phyloP scores from a whole-genome alignment of 1,139 yeast species.

The Suhomyces maxii region DNA sequence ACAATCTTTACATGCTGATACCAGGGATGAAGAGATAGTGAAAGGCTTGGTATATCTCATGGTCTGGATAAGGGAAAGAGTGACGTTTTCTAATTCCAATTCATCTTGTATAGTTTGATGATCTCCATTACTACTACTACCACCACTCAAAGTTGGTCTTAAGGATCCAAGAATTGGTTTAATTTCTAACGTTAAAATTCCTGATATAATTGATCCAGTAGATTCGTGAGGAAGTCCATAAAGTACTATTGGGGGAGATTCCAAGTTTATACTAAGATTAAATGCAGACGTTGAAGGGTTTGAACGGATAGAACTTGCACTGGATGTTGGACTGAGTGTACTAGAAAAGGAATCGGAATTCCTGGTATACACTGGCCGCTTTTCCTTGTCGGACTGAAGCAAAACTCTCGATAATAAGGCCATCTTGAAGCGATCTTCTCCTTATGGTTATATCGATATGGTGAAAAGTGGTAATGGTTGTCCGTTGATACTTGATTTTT shows the following conservation, averaged over 20 bases:
- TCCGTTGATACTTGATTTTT: no score
- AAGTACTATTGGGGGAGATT: slow-evolving; percentile 86
- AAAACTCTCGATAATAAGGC: slow-evolving; percentile 15
- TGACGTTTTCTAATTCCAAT: slow-evolving; percentile 53
- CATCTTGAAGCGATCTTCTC: slow-evolving; percentile 4
- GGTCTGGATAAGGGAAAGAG: slow-evolving; percentile 68
- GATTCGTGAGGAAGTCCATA: slow-evolving; percentile 80
- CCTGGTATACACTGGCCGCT: slow-evolving; percentile 5
- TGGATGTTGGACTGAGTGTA: slow-evolving; percentile 6
- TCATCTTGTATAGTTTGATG: slow-evolving; percentile 16
- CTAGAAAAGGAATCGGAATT: slow-evolving; percentile 1
- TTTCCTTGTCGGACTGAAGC: slow-evolving; percentile 9
- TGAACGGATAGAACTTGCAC: slow-evolving; percentile 5
- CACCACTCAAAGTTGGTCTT: slow-evolving; percentile 1
- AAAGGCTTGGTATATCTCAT: slow-evolving; percentile 68
- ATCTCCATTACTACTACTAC: slow-evolving; percentile 2
- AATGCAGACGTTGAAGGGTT: slow-evolving; percentile 17
- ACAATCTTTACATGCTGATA: slow-evolving; percentile 61
- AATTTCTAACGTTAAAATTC: slow-evolving; percentile 49
- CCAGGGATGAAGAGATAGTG: slow-evolving; percentile 49
- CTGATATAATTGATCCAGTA: slow-evolving; percentile 84
- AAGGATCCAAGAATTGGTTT: slow-evolving; percentile 3
- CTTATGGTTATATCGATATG: background rate
- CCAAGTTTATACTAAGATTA: slow-evolving; percentile 62
- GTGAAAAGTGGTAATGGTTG: background rate